Evolutionary conservation across 2,329 filamentous ascomycete genomes (phyloP), one percentile per base, ranked within the genome.

Genomic region (Penicillium carneum): DNA sequence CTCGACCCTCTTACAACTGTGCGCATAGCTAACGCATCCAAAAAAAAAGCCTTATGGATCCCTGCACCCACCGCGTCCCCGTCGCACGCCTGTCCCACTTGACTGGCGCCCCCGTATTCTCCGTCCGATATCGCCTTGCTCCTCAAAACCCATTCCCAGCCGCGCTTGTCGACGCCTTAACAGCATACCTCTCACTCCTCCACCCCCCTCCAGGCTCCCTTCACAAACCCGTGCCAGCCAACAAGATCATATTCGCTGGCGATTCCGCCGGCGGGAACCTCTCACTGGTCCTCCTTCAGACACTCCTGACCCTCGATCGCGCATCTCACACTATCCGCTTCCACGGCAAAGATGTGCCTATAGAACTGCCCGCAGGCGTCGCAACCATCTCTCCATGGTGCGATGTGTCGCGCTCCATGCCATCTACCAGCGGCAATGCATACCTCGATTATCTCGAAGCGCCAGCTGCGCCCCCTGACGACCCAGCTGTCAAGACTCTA

Each of bases 81-180:
- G 74, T 76, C 36, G 65, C 76, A 12, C 72, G 74, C 31, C 69
- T 82, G 1, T 78, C 78, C 23, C 80, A 76, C 57, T 61, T 70
- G 11, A 78, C 77, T 8, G 74, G 77, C 16, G 78, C 78, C 12
- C 76, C 77, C 6, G 74, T 74, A 26, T 72, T 82, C 34, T 81
- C 79, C 11, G 77, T 83, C 26, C 75, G 79, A 49, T 82, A 83
- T 64, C 77, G 81, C 52, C 75, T 83, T 7, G 80, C 81, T 2
- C 81, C 81, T 16, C 79, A 83, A 52, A 71, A 80, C 43, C 78
- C 81, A 10, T 83, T 83, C 63, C 81, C 81, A 16, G 74, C 80
- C 4, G 79, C 79, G 3, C 67, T 83, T 6, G 72, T 83, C 42
- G 81, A 83, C 66, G 75, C 77, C 29, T 68, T 83, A n/a, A 71